These are phyloP conservation scores for Calonectria ilicicola DNA, from an alignment of 2,329 filamentous ascomycete species.

Conservation along the genomic window DNA sequence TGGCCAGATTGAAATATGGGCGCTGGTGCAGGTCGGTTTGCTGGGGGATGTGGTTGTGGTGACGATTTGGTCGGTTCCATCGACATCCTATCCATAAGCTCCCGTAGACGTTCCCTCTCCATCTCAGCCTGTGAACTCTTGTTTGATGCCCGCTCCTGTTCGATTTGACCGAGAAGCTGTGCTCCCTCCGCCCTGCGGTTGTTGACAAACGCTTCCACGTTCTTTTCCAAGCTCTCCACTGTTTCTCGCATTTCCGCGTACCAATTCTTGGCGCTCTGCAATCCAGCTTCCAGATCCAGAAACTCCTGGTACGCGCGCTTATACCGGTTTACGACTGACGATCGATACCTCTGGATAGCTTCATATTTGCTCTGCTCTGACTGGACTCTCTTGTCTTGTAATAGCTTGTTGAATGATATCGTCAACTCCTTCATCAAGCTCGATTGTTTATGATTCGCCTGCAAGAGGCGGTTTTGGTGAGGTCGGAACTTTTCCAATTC, in stretches of 20 bases:
- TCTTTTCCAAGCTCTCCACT: slow-evolving; percentile 91
- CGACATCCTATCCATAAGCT: slow-evolving; percentile 95
- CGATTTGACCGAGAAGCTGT: slow-evolving; percentile 88
- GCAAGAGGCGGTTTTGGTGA: slow-evolving; percentile 89
- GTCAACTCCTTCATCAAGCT: slow-evolving; percentile 96
- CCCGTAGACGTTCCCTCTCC: slow-evolving; percentile 87
- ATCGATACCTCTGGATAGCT: slow-evolving; percentile 83
- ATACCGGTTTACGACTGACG: slow-evolving; percentile 85
- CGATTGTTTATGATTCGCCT: slow-evolving; percentile 95
- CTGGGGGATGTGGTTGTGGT: slow-evolving; percentile 32
- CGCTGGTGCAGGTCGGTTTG: slow-evolving; percentile 50
- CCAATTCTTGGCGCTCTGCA: slow-evolving; percentile 90
- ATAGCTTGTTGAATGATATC: slow-evolving; percentile 83
- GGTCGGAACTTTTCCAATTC: slow-evolving; percentile 98
- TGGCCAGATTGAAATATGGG: slow-evolving; percentile 62
- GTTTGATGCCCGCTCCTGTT: slow-evolving; percentile 77
- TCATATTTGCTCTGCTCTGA: slow-evolving; percentile 98
- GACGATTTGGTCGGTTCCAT: slow-evolving; percentile 72
- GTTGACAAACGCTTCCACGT: slow-evolving; percentile 96
- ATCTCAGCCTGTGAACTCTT: slow-evolving; percentile 76
- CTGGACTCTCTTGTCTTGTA: slow-evolving; percentile 94
- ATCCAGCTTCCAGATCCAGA: slow-evolving; percentile 86
- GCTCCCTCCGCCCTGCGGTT: slow-evolving; percentile 93
- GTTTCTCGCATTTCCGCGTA: slow-evolving; percentile 97
- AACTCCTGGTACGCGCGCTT: slow-evolving; percentile 94